phyloP scores from a whole-genome alignment of 1,139 yeast genomes.

The Debaryomyces sp. region DNA sequence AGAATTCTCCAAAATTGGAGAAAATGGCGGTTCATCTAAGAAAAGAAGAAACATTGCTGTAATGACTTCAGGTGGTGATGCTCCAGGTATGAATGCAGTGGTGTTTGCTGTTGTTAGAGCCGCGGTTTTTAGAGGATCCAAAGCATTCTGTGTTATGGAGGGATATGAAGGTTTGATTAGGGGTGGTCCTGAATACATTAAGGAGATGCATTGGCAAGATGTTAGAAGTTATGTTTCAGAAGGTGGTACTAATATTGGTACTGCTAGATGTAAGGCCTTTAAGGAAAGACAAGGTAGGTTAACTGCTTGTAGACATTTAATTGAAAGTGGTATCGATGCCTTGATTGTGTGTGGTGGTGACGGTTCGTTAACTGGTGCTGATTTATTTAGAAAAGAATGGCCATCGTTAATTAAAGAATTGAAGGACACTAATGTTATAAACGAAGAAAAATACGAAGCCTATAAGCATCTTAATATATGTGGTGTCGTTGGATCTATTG shows the following conservation, averaged over 20 bases:
- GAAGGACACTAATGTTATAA: constrained; percentile 49
- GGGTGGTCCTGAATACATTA: constrained; percentile 63
- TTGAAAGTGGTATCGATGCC: constrained; percentile 75
- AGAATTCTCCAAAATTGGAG: constrained; percentile 15
- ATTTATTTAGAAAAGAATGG: constrained; percentile 78
- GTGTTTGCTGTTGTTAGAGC: constrained; percentile 81
- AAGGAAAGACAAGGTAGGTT: constrained; percentile 70
- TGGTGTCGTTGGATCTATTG: constrained; percentile 82
- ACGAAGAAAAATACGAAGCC: constrained; percentile 52
- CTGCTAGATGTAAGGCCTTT: constrained; percentile 74
- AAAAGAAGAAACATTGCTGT: constrained; percentile 64
- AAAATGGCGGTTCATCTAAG: constrained; percentile 8
- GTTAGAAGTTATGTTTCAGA: constrained; percentile 74
- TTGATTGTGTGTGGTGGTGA: constrained; percentile 85
- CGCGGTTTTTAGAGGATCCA: constrained; percentile 70
- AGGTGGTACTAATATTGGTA: constrained; percentile 84
- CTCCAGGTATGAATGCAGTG: constrained; percentile 85
- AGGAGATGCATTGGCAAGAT: constrained; percentile 74
- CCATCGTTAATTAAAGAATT: constrained; percentile 69
- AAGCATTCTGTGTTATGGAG: constrained; percentile 72
- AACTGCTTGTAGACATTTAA: constrained; percentile 66
- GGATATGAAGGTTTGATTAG: constrained; percentile 78
- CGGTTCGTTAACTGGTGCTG: constrained; percentile 85
- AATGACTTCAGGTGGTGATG: constrained; percentile 88
- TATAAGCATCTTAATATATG: constrained; percentile 67